These are phyloP conservation scores for Neofusicoccum sp. DNA, from an alignment of 2,329 filamentous ascomycete species.

Conservation along the genomic window DNA sequence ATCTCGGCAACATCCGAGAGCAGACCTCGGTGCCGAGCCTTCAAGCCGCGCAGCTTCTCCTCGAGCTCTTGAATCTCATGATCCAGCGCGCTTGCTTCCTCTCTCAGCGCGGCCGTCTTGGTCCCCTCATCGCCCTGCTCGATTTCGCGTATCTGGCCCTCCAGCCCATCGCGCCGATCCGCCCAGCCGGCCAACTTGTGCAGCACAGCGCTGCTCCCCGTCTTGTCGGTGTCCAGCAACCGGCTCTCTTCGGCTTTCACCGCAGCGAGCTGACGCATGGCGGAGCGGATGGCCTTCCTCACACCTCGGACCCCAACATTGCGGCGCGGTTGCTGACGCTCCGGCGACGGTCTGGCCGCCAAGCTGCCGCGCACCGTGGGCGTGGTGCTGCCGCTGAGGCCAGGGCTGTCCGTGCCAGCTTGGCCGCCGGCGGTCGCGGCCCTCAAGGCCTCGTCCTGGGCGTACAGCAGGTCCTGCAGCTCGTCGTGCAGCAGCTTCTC, in stretches of 20 bases:
- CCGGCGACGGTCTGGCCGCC: slow-evolving; percentile 44
- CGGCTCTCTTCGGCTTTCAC: slow-evolving; percentile 69
- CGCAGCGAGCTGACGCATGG: slow-evolving; percentile 62
- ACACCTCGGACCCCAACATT: slow-evolving; percentile 60
- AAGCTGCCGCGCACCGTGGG: slow-evolving; percentile 36
- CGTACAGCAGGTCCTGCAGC: slow-evolving; percentile 59
- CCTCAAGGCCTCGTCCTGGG: slow-evolving; percentile 58
- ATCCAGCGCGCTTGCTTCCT: slow-evolving; percentile 55
- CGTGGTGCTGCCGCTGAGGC: slow-evolving; percentile 51
- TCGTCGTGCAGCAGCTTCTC: slow-evolving; percentile 56
- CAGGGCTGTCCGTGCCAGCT: slow-evolving; percentile 38
- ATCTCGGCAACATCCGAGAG: slow-evolving; percentile 5
- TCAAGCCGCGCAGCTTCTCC: slow-evolving; percentile 60
- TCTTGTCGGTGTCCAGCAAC: slow-evolving; percentile 57
- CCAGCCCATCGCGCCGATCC: slow-evolving; percentile 55
- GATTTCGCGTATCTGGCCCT: slow-evolving; percentile 55
- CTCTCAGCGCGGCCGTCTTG: slow-evolving; percentile 51
- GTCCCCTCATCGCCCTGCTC: slow-evolving; percentile 56
- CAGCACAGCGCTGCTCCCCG: slow-evolving; percentile 57
- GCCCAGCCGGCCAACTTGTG: slow-evolving; percentile 59
- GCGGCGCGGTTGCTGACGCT: slow-evolving; percentile 51
- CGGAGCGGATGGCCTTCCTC: slow-evolving; percentile 61
- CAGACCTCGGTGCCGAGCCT: slow-evolving; percentile 31
- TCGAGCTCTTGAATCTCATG: slow-evolving; percentile 66
- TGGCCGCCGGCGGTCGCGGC: slow-evolving; percentile 44